A percentile compares a stretch with the other conserved stretches of the same genome.
These are phyloP conservation scores for Eucalyptus shirleyi DNA, from an alignment of 345 rosid species.

Conservation along the genomic window DNA sequence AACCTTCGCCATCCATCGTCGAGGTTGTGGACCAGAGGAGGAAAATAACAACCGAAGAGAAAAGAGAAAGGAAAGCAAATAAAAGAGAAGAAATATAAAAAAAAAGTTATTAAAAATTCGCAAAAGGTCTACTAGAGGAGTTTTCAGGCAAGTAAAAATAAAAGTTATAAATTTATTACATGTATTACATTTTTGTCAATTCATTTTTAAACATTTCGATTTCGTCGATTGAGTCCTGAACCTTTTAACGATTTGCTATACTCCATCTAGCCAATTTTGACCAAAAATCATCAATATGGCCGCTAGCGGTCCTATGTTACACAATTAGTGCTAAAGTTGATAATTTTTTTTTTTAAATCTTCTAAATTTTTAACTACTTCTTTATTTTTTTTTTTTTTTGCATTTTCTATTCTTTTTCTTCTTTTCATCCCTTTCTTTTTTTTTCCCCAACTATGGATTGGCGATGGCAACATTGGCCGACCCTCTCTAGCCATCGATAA, in stretches of 20 bases:
- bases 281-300: no score
- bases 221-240: not conserved
- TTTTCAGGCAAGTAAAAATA: no score
- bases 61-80: not conserved
- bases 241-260: no score
- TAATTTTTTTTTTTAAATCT: no score
- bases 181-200: not conserved
- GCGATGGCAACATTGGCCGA: no score
- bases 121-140: not conserved
- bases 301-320: rapidly evolving
- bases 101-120: not conserved
- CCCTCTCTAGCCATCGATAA: no score
- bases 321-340: no score
- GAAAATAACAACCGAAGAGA: not conserved
- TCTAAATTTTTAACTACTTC: no score
- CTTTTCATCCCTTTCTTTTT: not conserved
- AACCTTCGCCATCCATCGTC: not conserved
- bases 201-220: no score
- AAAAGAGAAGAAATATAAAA: no score
- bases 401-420: not conserved
- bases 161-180: not conserved
- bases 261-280: not conserved
- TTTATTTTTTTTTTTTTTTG: no score
- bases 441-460: rapidly evolving
- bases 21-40: not conserved